Evolutionary conservation across 345 rosid species (phyloP).

Genomic region (Aquilaria sinensis): DNA sequence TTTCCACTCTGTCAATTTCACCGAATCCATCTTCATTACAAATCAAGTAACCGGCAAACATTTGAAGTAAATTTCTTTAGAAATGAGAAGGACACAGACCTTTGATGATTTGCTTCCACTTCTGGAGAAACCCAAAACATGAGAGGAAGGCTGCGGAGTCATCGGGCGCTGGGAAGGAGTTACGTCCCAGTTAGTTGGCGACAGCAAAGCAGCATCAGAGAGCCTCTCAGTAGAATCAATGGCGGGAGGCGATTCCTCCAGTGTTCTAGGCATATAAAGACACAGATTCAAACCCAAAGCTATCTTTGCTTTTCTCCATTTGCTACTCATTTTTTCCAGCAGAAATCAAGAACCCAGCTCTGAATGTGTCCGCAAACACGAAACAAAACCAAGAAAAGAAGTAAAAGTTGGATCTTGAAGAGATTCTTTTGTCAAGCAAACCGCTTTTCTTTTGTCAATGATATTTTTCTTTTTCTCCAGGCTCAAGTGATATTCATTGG

Average conservation of each 20-base stretch:
- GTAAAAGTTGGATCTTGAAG: slow-evolving; percentile 23
- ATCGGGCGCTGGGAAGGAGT: slow-evolving; percentile 39
- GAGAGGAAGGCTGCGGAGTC: slow-evolving; percentile 82
- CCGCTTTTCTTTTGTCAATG: slow-evolving; percentile 6
- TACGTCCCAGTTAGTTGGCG: slow-evolving; percentile 50
- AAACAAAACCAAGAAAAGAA: slow-evolving; percentile 15
- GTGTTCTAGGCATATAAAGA: slow-evolving; percentile 56
- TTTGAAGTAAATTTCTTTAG: background rate
- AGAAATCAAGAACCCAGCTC: slow-evolving; percentile 14
- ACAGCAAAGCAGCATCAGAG: slow-evolving; percentile 79
- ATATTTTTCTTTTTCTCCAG: background rate
- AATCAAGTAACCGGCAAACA: slow-evolving; percentile 6
- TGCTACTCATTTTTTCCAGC: slow-evolving; percentile 51
- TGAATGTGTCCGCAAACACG: background rate
- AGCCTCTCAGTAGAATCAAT: slow-evolving; percentile 51
- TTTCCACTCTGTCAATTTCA: background rate
- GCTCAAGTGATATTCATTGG: slow-evolving; percentile 18
- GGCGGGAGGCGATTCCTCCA: slow-evolving; percentile 40
- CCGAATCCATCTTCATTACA: background rate
- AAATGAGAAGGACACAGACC: slow-evolving; percentile 40
- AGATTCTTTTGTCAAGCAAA: slow-evolving; percentile 15
- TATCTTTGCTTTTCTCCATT: slow-evolving; percentile 80
- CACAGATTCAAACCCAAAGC: slow-evolving; percentile 72
- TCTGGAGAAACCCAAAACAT: slow-evolving; percentile 56
- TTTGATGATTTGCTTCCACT: slow-evolving; percentile 79